Evolutionary conservation across 805 yeast species (phyloP), one percentile per base, ranked within the genome.

Genomic region (Candida maesae): DNA sequence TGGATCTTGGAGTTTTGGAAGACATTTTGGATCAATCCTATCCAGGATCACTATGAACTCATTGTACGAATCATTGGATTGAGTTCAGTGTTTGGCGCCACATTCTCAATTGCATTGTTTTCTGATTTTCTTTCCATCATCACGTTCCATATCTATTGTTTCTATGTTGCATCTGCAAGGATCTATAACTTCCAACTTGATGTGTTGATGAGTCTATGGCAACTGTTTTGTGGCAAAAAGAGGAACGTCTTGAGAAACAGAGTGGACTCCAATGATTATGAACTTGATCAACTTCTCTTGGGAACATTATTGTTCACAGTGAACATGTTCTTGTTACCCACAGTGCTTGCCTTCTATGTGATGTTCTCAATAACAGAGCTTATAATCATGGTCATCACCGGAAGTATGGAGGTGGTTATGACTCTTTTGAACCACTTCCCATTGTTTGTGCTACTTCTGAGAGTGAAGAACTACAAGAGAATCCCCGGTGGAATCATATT

Each of bases 251-350:
- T 93, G 53, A 74, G 98, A 50, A 72, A 85, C 41, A 79, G 99
- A 67, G 79, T 89, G 24, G 99, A 93, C 60, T 78, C 81, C 19
- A 79, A 89, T 47, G 78, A 83, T 58, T 91, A 85, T 59, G 91
- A 85, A 45, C 66, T 91, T 18, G 96, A 90, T 58, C 95, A 90
- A 55, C 68, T 91, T 41, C 66, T 95, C 36, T 65, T 91, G 57
- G 99, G 99, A 0, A 93, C 96, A 3, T 71, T 93, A 42, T 62
- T 91, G 14, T 93, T 93, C 63, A 87, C 91, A 36, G 78, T 90
- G 13, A 65, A 86, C 38, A 64, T 84, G 0, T 85, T 89, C 51
- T 66, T 95, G 25, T 61, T 89, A 36, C 99, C 99, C 1, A 93
- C 99, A 0, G 83, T 88, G 2, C 59, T 81, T 50, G 93, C 93